These are phyloP conservation scores for Talaromyces stipitatus DNA, from an alignment of 495 filamentous ascomycete genomes.

Conservation along the genomic window DNA sequence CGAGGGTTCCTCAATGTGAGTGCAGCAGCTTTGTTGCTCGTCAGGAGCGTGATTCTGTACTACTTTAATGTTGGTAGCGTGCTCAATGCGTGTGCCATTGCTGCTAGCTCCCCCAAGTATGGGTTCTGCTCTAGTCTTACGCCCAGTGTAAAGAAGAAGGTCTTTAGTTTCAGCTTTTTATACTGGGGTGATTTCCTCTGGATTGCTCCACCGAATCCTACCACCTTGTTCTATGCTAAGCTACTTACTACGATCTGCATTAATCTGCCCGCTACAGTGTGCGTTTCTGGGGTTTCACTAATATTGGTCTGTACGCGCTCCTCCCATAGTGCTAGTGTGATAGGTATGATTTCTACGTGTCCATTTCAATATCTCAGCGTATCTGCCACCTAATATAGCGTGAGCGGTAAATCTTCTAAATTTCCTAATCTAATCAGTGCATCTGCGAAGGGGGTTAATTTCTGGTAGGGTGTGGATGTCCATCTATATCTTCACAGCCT, in stretches of 20 bases:
- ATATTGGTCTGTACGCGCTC: neutral
- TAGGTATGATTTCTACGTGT: conserved; percentile 12
- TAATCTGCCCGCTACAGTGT: neutral
- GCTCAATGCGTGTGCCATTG: conserved; percentile 13
- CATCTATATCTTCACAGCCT: conserved; percentile 16
- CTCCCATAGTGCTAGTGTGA: neutral
- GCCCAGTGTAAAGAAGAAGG: conserved; percentile 1
- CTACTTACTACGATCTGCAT: conserved; percentile 7
- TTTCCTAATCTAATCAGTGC: conserved; percentile 6
- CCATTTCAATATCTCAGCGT: conserved; percentile 11
- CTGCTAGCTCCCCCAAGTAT: conserved; percentile 13
- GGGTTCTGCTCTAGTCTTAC: conserved; percentile 10
- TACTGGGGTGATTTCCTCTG: conserved; percentile 9
- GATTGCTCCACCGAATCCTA: conserved; percentile 10
- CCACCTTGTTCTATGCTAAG: conserved; percentile 9
- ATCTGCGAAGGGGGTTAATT: conserved; percentile 17
- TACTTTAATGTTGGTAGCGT: conserved; percentile 7
- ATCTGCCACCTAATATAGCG: conserved; percentile 6
- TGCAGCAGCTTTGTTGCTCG: conserved; percentile 16
- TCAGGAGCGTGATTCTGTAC: conserved; percentile 11
- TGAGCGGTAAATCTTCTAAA: conserved; percentile 7
- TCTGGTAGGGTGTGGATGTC: conserved; percentile 16
- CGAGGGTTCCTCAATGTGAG: conserved; percentile 15
- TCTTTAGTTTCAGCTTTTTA: conserved; percentile 10
- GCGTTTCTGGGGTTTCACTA: neutral